These are phyloP conservation scores for Phytophthora quininea DNA, from an alignment of 352 stramenopile genomes.

Conservation along the genomic window DNA sequence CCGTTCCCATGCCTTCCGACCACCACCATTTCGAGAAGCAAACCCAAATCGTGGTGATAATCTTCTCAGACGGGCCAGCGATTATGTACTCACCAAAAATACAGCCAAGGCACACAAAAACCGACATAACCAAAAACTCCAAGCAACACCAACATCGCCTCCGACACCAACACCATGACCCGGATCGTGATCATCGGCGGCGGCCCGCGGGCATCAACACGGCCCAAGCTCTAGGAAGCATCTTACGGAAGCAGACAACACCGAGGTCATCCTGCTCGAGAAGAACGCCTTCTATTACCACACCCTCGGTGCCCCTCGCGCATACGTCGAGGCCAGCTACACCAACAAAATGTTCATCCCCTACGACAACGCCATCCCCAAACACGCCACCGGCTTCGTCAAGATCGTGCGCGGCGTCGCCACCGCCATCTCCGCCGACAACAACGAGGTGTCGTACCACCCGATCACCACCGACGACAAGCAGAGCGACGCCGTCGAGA, in stretches of 20 bases:
- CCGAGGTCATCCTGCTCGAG: conserved; percentile 46
- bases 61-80: too few relatives aligned
- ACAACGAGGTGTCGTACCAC: conserved; percentile 34
- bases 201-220: conserved; percentile 24
- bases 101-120: too few relatives aligned
- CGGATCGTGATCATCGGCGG: conserved; percentile 35
- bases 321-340: conserved; percentile 40
- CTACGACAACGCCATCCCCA: conserved; percentile 43
- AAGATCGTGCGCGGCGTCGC: conserved; percentile 33
- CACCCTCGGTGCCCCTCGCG: conserved; percentile 36
- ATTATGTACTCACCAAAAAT: too few relatives aligned
- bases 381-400: conserved; percentile 22
- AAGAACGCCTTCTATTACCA: conserved; percentile 52
- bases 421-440: conserved; percentile 24
- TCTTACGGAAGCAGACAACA: conserved; percentile 30
- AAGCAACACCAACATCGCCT: too few relatives aligned
- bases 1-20: too few relatives aligned
- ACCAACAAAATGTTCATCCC: conserved; percentile 49
- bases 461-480: conserved; percentile 27
- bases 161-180: conserved; percentile 5
- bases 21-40: too few relatives aligned
- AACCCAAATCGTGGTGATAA: too few relatives aligned
- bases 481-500: conserved; percentile 15
- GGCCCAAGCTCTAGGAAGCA: conserved; percentile 21
- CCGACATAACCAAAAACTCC: too few relatives aligned